Evolutionary conservation across 2,329 filamentous ascomycete genomes (phyloP), one percentile per base, ranked within the genome.

Genomic region (Aureobasidium sp.): DNA sequence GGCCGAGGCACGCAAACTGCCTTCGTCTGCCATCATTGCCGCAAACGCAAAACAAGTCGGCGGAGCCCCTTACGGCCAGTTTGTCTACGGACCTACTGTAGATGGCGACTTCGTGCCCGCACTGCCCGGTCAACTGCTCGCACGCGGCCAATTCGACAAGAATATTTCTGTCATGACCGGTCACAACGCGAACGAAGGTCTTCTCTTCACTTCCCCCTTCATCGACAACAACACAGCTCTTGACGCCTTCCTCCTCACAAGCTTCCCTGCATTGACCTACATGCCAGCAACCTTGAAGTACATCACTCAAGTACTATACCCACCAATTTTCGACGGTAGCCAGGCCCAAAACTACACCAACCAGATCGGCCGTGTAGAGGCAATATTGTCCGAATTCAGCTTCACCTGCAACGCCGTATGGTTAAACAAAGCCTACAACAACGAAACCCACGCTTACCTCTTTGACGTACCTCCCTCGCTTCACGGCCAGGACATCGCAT

Each of bases 371-470:
- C 78, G 82, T 8, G 71, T 72, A 0, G 69, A 71, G 10, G 71
- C 77, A 1, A 68, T 79, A 13, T 69, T 75, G 41, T 68, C 75
- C 13, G 82, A 85, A 60, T 61, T 63, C 10, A 52, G 65, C 61
- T 79, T 80, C 66, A 71, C 72, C 34, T 85, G 83, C 75, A 82
- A 82, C 65, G 77, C 81, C 15, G 74, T 78, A 66, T 82, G 76
- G 66, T 72, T 85, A 3, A 74, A 76, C 61, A 72, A 70, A 1
- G 81, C 77, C 7, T 78, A 73, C 68, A 66, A 68, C 11, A 80
- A 81, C 68, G 55, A 75, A 10, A 79, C 79, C 0, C 80, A 79
- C 68, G 73, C 74, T 2, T 84, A 85, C 71, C 69, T 79, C 29
- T 85, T 84, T 67, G 73, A 76, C 25, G 75, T 82, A 1, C 78